phyloP scores from a whole-genome alignment of 805 yeast genomes.

The Nakazawaea pomicola region DNA sequence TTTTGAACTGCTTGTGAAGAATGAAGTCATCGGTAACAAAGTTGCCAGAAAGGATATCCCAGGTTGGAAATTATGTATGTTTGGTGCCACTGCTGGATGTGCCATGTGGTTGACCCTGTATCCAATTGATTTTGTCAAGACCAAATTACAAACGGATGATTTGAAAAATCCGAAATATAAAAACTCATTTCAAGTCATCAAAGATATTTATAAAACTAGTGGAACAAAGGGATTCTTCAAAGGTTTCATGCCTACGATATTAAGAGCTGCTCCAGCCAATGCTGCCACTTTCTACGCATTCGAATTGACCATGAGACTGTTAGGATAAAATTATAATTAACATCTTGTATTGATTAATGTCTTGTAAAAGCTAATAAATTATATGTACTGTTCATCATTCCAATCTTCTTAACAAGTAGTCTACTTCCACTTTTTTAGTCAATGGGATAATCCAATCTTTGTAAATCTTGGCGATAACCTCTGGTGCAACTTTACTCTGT shows the following conservation, averaged over 20 bases:
- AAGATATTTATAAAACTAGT: conserved; percentile 43
- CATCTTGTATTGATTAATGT: too few relatives aligned
- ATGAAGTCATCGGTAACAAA: conserved; percentile 45
- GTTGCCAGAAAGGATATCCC: conserved; percentile 69
- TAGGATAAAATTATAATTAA: conserved; percentile 26
- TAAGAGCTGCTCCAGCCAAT: conserved; percentile 97
- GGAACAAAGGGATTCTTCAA: conserved; percentile 80
- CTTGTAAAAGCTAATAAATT: background rate
- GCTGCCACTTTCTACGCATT: conserved; percentile 95
- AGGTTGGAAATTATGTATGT: conserved; percentile 79
- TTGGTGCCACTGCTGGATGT: conserved; percentile 90
- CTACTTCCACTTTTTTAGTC: conserved; percentile 93
- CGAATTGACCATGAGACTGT: conserved; percentile 77
- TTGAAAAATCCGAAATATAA: conserved; percentile 55
- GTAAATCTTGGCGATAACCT: conserved; percentile 76
- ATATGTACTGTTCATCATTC: conserved; percentile 39
- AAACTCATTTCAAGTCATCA: conserved; percentile 55
- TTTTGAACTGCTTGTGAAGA: conserved; percentile 80
- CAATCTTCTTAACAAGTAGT: conserved; percentile 77
- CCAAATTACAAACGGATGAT: conserved; percentile 70
- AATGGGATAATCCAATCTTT: conserved; percentile 87
- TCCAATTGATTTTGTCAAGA: conserved; percentile 89
- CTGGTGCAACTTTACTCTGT: conserved; percentile 76
- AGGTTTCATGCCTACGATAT: conserved; percentile 88
- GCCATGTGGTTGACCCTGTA: conserved; percentile 81